A percentile compares a stretch with the other conserved stretches of the same genome.
These are phyloP conservation scores for Aurinia saxatilis DNA, from an alignment of 345 rosid genomes.

Conservation along the genomic window DNA sequence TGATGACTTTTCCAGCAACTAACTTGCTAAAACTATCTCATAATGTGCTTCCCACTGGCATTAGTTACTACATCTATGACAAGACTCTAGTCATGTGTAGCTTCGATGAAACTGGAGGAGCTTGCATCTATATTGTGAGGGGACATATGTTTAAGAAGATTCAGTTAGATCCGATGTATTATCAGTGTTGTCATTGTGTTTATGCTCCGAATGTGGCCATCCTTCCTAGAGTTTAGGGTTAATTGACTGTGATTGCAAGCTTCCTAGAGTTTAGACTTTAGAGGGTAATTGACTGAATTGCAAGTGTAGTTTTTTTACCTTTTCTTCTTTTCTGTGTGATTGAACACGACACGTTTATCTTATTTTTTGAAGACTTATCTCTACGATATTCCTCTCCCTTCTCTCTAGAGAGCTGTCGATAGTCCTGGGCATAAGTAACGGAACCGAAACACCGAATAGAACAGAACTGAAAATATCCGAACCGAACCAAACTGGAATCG, in stretches of 20 bases:
- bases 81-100: background rate
- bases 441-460: no score
- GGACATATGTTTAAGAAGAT: background rate
- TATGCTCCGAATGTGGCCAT: background rate
- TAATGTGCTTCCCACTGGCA: background rate
- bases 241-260: background rate
- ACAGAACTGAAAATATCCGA: no score
- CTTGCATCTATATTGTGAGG: slow-evolving; percentile 1
- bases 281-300: no score
- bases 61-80: slow-evolving; percentile 4
- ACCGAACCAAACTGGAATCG: no score
- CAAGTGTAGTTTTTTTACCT: no score
- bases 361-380: no score
- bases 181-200: background rate
- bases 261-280: no score
- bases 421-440: no score
- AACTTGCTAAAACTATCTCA: background rate
- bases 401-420: no score
- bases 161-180: background rate
- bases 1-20: background rate
- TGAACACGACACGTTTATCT: no score
- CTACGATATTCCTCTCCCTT: no score
- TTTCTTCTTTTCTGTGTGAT: no score
- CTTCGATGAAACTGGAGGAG: background rate
- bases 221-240: background rate